A percentile compares a stretch with the other conserved stretches of the same genome.
phyloP scores from a whole-genome alignment of 1,284 basidiomycete genomes.

The Coniferiporia sulphurascens region DNA sequence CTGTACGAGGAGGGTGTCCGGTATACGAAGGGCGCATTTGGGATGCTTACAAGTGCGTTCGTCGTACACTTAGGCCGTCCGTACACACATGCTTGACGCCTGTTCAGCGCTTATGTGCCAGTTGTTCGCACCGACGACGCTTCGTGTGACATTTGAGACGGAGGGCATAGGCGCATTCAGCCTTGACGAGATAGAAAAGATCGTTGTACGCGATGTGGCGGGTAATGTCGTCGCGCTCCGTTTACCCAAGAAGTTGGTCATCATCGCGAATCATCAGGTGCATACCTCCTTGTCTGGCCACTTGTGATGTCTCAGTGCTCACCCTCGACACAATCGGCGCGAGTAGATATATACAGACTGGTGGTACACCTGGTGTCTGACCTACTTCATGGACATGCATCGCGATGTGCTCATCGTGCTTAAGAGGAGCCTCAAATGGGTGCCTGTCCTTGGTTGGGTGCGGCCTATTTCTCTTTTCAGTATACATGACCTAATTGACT shows the following conservation, averaged over 20 bases:
- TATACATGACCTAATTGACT: background rate
- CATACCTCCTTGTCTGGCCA: constrained; percentile 18
- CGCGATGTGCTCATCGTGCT: constrained; percentile 82
- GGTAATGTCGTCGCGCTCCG: constrained; percentile 61
- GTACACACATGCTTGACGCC: constrained; percentile 8
- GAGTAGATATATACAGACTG: constrained; percentile 82
- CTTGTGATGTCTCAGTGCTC: background rate
- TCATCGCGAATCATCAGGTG: constrained; percentile 83
- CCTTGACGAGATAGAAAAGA: constrained; percentile 47
- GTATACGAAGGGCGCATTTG: constrained; percentile 82
- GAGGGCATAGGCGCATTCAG: constrained; percentile 59
- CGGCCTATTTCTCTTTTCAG: constrained; percentile 24
- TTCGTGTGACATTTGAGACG: constrained; percentile 73
- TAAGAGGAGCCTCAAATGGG: constrained; percentile 84
- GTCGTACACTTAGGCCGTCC: background rate
- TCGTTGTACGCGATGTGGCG: constrained; percentile 50
- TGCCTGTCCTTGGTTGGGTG: constrained; percentile 88
- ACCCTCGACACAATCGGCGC: background rate
- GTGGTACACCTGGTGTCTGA: constrained; percentile 89
- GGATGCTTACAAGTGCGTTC: constrained; percentile 61
- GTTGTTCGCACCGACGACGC: constrained; percentile 75
- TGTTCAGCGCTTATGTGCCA: constrained; percentile 69
- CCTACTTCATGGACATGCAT: constrained; percentile 72
- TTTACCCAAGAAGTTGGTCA: constrained; percentile 71
- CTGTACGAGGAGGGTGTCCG: constrained; percentile 66